Conservation (phyloP, 495 filamentous ascomycete species). For the Hypoxylon lienhwacheense region DNA sequence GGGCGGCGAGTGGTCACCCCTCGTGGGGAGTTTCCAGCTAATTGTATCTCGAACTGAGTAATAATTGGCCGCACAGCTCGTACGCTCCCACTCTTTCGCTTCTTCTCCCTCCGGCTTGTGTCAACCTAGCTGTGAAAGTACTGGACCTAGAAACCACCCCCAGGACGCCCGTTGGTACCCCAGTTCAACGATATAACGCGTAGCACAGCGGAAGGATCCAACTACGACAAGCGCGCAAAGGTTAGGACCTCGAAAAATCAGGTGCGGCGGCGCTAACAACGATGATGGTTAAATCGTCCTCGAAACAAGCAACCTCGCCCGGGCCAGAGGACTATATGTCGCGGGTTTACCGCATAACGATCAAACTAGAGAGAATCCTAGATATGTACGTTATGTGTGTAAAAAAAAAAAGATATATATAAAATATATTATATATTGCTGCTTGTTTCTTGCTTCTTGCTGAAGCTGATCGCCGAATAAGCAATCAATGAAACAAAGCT, state of each 20-base stretch:
- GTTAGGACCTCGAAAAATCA: slow-evolving; percentile 14
- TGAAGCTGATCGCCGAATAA: slow-evolving; percentile 18
- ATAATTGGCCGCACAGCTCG: slow-evolving; percentile 27
- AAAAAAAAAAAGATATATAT: too few species aligned
- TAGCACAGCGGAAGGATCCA: slow-evolving; percentile 30
- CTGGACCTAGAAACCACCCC: slow-evolving; percentile 24
- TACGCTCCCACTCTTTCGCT: slow-evolving; percentile 7
- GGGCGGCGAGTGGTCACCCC: slow-evolving; percentile 21
- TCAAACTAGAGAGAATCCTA: too few species aligned
- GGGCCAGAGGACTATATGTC: slow-evolving; percentile 14
- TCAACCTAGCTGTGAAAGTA: slow-evolving; percentile 20
- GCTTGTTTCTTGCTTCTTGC: too few species aligned
- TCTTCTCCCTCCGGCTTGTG: slow-evolving; percentile 7
- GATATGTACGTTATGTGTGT: too few species aligned
- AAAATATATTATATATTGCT: too few species aligned
- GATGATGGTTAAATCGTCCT: slow-evolving; percentile 11
- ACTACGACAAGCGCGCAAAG: slow-evolving; percentile 18
- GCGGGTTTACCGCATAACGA: slow-evolving; percentile 26
- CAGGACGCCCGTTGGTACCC: slow-evolving; percentile 28
- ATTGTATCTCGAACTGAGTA: slow-evolving; percentile 10
- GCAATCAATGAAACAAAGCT: not conserved
- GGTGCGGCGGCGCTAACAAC: slow-evolving; percentile 9
- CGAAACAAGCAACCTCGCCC: slow-evolving; percentile 28
- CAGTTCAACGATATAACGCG: slow-evolving; percentile 17
- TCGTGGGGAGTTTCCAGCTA: slow-evolving; percentile 21